Percentiles rank a stretch among this genome's conserved stretches.
phyloP scores from a whole-genome alignment of 345 rosid species.

The Corymbia maculata region DNA sequence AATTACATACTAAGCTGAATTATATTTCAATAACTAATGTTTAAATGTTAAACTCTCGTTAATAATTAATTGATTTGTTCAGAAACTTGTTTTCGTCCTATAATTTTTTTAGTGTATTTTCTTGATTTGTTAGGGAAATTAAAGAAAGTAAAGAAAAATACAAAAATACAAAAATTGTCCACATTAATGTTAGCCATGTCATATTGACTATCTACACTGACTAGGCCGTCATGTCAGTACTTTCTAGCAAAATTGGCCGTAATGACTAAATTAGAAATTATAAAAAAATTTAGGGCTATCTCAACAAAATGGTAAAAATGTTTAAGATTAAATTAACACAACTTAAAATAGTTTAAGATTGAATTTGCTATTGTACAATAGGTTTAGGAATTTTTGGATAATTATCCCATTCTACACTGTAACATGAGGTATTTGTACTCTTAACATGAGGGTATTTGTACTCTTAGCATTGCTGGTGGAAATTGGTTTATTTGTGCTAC shows the following conservation, averaged over 20 bases:
- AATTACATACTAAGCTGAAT: not conserved
- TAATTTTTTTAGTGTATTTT: not conserved
- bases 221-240: not conserved
- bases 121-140: not conserved
- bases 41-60: not conserved
- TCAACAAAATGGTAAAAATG: no score
- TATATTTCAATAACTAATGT: not conserved
- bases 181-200: not conserved
- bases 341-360: no score
- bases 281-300: not conserved
- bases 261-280: not conserved
- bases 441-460: not conserved
- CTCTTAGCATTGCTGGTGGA: not conserved
- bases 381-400: no score
- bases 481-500: not conserved
- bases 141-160: not conserved
- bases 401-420: not conserved
- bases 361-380: not conserved
- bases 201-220: no score
- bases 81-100: not conserved
- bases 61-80: not conserved
- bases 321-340: not conserved
- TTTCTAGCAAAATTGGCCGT: no score
- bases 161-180: not conserved
- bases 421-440: not conserved